Evolutionary conservation across 768 basidiomycete species (phyloP).

Genomic region (Clathrus columnatus): DNA sequence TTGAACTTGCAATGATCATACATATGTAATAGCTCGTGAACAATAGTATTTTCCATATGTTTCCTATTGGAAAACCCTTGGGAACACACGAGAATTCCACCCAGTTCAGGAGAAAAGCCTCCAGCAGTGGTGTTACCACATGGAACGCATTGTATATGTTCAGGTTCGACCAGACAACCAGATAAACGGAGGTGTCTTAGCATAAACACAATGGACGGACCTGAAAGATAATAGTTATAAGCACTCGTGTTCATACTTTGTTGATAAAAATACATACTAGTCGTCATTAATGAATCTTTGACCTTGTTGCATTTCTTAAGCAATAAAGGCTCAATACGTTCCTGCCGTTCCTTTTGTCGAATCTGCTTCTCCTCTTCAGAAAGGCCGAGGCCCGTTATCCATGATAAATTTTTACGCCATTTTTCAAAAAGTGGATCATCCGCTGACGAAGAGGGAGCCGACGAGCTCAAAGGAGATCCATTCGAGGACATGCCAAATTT

Average conservation of each 20-base stretch:
- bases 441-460: neutral
- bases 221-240: conserved; percentile 38
- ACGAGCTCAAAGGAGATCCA: too few relatives aligned
- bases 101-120: conserved; percentile 71
- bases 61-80: conserved; percentile 71
- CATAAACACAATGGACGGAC: conserved; percentile 85
- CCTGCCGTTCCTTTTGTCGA: conserved; percentile 21
- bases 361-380: conserved; percentile 31
- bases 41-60: conserved; percentile 89
- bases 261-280: conserved; percentile 43
- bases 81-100: conserved; percentile 79
- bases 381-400: conserved; percentile 44
- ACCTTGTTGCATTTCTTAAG: conserved; percentile 54
- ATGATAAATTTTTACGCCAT: conserved; percentile 43
- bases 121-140: conserved; percentile 70
- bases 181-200: conserved; percentile 76
- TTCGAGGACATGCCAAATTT: too few relatives aligned
- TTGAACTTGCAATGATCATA: conserved; percentile 95
- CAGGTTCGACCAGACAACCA: conserved; percentile 59
- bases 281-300: conserved; percentile 58
- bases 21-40: conserved; percentile 91
- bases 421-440: conserved; percentile 29
- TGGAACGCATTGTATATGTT: conserved; percentile 75
- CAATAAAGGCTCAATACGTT: conserved; percentile 28
- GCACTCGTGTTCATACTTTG: neutral